Evolutionary conservation across 495 filamentous ascomycete genomes (phyloP), one percentile per base, ranked within the genome.

Genomic region (Acidiella bohemica): DNA sequence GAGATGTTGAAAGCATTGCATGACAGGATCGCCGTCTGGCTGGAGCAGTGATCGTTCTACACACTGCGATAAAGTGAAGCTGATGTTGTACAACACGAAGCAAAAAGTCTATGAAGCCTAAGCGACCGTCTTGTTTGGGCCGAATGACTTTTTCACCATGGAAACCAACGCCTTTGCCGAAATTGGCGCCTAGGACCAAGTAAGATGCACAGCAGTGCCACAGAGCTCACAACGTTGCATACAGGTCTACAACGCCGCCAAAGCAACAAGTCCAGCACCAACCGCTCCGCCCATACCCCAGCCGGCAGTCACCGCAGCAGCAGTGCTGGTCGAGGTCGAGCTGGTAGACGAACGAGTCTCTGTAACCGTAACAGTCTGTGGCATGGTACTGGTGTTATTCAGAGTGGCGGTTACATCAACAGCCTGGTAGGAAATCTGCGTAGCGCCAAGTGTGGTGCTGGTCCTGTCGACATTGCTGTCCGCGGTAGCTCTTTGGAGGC

Each of bases 1-100:
- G 76, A 73, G 4, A 76, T 69, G n/a, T 62, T 71, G 50, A 46
- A 53, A 27, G 60, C 67, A 44, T 62, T 87, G 47, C 67, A 62
- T 51, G 50, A 47, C 21, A 48, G 51, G 11, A 41, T 76, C 14
- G 53, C 61, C 53, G 50, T 55, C 32, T 75, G 67, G 69, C 41
- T 64, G 21, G 32, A 11, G 14, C n/a, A n/a, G n/a, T n/a, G n/a
- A n/a, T n/a, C n/a, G n/a, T n/a, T n/a, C n/a, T n/a, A n/a, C n/a
- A 36, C 26, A 22, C 39, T 50, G 32, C 24, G 32, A 10, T 34
- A 13, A 17, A 36, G n/a, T 23, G 11, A 2, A 4, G 16, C 14
- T 2, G 10, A 3, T 14, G 23, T 6, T 5, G 28, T 42, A 42
- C 39, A 42, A 5, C 21, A 11, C 26, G 35, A 38, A 38, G 19